Evolutionary conservation across 768 basidiomycete species (phyloP).

Genomic region (Rhizopogon vesiculosus): DNA sequence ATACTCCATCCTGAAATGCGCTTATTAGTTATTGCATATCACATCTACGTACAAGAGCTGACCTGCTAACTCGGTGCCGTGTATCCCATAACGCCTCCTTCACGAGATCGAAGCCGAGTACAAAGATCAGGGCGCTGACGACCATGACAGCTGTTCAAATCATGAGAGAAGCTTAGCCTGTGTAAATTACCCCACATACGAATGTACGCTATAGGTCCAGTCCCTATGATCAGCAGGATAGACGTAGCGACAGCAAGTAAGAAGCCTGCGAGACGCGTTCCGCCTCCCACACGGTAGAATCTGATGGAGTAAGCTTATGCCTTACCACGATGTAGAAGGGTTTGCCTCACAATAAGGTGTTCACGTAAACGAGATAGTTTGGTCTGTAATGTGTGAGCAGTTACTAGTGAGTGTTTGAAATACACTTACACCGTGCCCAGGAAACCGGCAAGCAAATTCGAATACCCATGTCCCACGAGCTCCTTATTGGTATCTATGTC

Average conservation of each 20-base stretch:
- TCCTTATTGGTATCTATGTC: conserved; percentile 93
- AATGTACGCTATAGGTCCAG: conserved; percentile 86
- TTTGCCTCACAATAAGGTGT: conserved; percentile 63
- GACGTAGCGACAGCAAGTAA: conserved; percentile 75
- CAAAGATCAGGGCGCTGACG: conserved; percentile 88
- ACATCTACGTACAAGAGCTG: conserved; percentile 18
- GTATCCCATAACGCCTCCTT: conserved; percentile 99
- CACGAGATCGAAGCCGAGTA: conserved; percentile 88
- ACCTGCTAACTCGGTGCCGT: conserved; percentile 78
- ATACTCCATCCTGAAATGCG: conserved; percentile 57
- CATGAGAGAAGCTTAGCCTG: not conserved
- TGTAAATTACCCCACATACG: conserved; percentile 46
- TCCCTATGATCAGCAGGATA: conserved; percentile 74
- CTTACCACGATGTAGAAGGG: not conserved
- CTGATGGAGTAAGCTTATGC: conserved; percentile 23
- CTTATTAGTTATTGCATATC: conserved; percentile 3
- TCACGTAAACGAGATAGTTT: conserved; percentile 85
- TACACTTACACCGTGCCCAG: conserved; percentile 71
- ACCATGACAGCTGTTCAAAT: conserved; percentile 72
- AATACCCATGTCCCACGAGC: conserved; percentile 88
- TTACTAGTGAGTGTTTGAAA: not conserved
- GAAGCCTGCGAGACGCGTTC: conserved; percentile 77
- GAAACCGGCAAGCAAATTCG: conserved; percentile 78
- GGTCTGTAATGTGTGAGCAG: conserved; percentile 40
- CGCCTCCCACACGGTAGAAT: conserved; percentile 93